phyloP scores from a whole-genome alignment of 2,329 filamentous ascomycete species.

The Knufia fluminis region DNA sequence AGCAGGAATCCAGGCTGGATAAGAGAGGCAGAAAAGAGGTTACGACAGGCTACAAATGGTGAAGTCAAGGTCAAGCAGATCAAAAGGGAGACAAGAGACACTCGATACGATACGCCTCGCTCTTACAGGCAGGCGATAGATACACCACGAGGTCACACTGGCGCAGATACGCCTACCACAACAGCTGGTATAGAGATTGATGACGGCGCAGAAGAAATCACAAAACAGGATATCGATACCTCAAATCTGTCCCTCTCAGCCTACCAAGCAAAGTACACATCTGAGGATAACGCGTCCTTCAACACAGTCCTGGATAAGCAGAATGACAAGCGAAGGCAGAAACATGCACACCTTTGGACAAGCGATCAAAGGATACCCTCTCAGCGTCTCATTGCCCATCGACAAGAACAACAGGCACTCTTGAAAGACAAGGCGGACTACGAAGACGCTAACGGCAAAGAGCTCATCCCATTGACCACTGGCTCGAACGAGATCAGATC shows the following conservation, averaged over 20 bases:
- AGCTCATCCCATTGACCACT: conserved; percentile 50
- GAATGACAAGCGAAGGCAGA: conserved; percentile 73
- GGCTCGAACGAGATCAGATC: conserved; percentile 58
- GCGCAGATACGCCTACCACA: conserved; percentile 49
- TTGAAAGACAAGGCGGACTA: conserved; percentile 54
- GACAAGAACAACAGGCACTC: conserved; percentile 52
- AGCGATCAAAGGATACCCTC: conserved; percentile 66
- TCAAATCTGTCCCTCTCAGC: conserved; percentile 68
- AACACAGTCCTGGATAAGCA: conserved; percentile 85
- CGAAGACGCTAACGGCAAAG: conserved; percentile 48
- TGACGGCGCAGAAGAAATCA: conserved; percentile 31
- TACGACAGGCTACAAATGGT: conserved; percentile 60
- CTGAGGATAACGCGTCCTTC: conserved; percentile 96
- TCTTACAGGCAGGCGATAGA: conserved; percentile 10
- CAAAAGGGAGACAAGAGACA: conserved; percentile 2
- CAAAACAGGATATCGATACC: conserved; percentile 51
- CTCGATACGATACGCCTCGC: conserved; percentile 6
- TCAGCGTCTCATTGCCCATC: conserved; percentile 51
- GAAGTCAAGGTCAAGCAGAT: conserved; percentile 25
- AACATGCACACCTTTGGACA: conserved; percentile 80
- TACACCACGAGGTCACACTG: conserved; percentile 22
- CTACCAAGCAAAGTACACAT: conserved; percentile 91
- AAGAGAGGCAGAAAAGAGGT: conserved; percentile 61
- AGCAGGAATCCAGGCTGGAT: conserved; percentile 84
- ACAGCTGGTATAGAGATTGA: conserved; percentile 28